Evolutionary conservation across 805 yeast species (phyloP).

Genomic region (Sungouiella blattae): DNA sequence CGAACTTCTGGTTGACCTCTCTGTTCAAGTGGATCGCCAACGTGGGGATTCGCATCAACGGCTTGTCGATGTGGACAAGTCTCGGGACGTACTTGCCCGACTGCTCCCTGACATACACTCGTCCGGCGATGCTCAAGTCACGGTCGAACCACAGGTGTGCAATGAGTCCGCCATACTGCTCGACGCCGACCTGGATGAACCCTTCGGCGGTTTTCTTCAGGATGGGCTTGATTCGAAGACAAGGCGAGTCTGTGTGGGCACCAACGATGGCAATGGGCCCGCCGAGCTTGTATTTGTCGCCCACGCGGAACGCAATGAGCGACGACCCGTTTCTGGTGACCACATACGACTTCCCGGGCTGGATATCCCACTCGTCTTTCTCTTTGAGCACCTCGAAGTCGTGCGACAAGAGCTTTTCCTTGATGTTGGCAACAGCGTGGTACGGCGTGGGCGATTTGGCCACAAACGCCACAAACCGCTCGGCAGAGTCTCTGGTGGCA

Average conservation of each 20-base stretch:
- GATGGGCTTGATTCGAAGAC: slow-evolving; percentile 82
- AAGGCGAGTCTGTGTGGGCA: slow-evolving; percentile 95
- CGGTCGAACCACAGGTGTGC: slow-evolving; percentile 98
- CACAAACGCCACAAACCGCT: slow-evolving; percentile 71
- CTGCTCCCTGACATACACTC: slow-evolving; percentile 65
- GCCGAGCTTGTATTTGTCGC: slow-evolving; percentile 68
- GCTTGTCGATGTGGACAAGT: slow-evolving; percentile 76
- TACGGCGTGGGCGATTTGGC: slow-evolving; percentile 91
- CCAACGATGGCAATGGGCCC: slow-evolving; percentile 87
- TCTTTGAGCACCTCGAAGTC: slow-evolving; percentile 78
- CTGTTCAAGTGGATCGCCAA: slow-evolving; percentile 89
- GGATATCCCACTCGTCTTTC: slow-evolving; percentile 60
- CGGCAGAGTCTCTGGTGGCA: slow-evolving; percentile 27
- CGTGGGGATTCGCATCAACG: slow-evolving; percentile 84
- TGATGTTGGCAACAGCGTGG: slow-evolving; percentile 77
- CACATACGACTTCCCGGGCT: slow-evolving; percentile 63
- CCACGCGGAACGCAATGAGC: slow-evolving; percentile 81
- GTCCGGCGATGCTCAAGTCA: slow-evolving; percentile 86
- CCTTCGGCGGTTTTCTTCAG: slow-evolving; percentile 71
- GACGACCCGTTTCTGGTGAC: slow-evolving; percentile 91
- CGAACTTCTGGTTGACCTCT: slow-evolving; percentile 72
- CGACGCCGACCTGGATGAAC: slow-evolving; percentile 86
- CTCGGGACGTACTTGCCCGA: slow-evolving; percentile 54
- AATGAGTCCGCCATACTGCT: slow-evolving; percentile 91
- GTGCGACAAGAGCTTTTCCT: slow-evolving; percentile 47